Percentiles rank a stretch among this genome's conserved stretches.
Conservation (phyloP, 371 early-diverging fungal species). For the Fennellomyces sp. region DNA sequence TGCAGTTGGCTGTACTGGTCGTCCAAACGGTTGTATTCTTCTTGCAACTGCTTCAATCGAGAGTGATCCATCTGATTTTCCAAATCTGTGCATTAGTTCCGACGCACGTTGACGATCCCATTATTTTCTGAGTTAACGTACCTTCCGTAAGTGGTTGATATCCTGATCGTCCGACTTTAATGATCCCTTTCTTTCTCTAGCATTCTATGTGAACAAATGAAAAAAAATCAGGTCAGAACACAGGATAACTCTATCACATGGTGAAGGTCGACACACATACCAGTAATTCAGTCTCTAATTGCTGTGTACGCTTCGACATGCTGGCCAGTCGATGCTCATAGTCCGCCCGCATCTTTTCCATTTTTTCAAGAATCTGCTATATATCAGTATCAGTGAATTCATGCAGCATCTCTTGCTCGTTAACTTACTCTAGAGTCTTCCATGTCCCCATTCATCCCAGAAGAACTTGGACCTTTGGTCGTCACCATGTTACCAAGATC, state of each 20-base stretch:
- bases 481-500: conserved; percentile 78
- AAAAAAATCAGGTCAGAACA: neutral
- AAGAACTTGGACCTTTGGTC: neutral
- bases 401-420: neutral
- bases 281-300: conserved; percentile 40
- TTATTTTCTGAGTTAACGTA: neutral
- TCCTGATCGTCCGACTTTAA: conserved; percentile 2
- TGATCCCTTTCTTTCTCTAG: conserved; percentile 18
- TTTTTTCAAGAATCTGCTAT: conserved; percentile 5
- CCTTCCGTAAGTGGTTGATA: conserved; percentile 3
- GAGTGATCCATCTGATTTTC: conserved; percentile 9
- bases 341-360: conserved; percentile 46
- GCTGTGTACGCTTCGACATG: conserved; percentile 46
- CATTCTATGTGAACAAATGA: neutral
- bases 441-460: neutral
- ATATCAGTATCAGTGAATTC: neutral
- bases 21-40: conserved; percentile 46
- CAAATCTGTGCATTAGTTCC: too few species aligned
- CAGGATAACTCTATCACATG: neutral
- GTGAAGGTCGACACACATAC: conserved; percentile 14
- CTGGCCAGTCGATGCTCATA: conserved; percentile 62
- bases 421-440: neutral
- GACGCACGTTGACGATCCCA: too few species aligned
- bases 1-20: conserved; percentile 61
- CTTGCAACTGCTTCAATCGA: conserved; percentile 31